Base-by-base conservation (phyloP, 768 basidiomycete species). In the Mycena belliarum region DNA sequence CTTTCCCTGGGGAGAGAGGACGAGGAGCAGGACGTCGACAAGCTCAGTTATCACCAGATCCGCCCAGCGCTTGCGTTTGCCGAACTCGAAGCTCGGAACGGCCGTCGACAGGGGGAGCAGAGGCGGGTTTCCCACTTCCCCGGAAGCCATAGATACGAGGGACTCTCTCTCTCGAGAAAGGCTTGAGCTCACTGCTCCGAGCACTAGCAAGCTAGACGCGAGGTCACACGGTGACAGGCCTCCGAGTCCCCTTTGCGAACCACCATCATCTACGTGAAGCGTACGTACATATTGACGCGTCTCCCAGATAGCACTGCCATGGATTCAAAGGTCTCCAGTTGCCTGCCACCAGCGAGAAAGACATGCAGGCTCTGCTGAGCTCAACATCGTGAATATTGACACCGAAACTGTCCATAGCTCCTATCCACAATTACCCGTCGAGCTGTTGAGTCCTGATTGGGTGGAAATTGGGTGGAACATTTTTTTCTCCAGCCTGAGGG, bases 51-150 rank as follows among this genome's bases (percentile, higher is more conserved):
- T 72, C 24, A 93, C 77, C 15, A 95, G 76, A 69, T 94, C 92
- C 18, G 86, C 87, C 93, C 93, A 95, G 53, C 87, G 81, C 69
- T 93, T 93, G 54, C 92, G 77, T 68, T 91, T 92, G 0, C 90
- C 91, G 69, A 94, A 95, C 69, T 95, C 93, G 65, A 85, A 94
- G 14, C 75, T 74, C 9, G 74, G 65, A 14, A 21, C 41, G n/a
- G 56, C 33, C 28, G 24, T 46, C 10, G 56, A 51, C 3, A 57
- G 44, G 20, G 56, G 57, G 29, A 52, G 57, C 1, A 59, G 41
- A 3, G 51, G 32, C 8, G 45, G 29, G 28, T 44, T 57, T 12
- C 35, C 43, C 25, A 41, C 23, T 29, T 59, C 57, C 24, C 49
- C 49, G 14, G 55, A 50, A 23, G 49, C 49, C 57, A 58, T 58